Conservation (phyloP, 805 yeast genomes). For the Teunomyces pallodes region DNA sequence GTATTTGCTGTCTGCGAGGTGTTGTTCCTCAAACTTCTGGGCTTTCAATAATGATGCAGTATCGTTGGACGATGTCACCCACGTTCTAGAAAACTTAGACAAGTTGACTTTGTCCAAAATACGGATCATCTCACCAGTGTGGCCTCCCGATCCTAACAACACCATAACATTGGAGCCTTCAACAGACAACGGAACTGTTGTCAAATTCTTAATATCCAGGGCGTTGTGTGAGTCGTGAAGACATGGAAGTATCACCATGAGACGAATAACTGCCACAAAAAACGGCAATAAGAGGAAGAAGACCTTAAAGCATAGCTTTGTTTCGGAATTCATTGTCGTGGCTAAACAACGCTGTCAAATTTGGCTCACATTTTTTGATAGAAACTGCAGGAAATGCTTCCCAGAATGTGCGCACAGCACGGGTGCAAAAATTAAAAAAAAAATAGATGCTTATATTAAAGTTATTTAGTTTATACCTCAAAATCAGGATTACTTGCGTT, state of each 20-base stretch:
- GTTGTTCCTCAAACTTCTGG: slow-evolving; percentile 31
- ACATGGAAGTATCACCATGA: slow-evolving; percentile 23
- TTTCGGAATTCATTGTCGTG: slow-evolving; percentile 20
- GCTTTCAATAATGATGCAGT: slow-evolving; percentile 44
- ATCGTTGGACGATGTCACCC: slow-evolving; percentile 53
- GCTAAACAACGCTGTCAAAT: no score
- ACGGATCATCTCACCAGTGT: slow-evolving; percentile 92
- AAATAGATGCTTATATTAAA: not conserved
- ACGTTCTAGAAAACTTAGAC: slow-evolving; percentile 26
- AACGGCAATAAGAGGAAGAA: slow-evolving; percentile 19
- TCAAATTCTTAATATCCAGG: not conserved
- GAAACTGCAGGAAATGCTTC: not conserved
- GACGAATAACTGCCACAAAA: slow-evolving; percentile 18
- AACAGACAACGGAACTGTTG: slow-evolving; percentile 3
- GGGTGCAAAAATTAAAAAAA: not conserved
- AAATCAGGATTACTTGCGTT: not conserved
- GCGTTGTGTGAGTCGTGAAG: not conserved
- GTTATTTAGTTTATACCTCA: not conserved
- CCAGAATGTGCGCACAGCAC: not conserved
- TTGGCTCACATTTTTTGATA: no score
- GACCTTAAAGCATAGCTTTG: slow-evolving; percentile 13
- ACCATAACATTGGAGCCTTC: slow-evolving; percentile 43
- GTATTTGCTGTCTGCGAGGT: slow-evolving; percentile 9
- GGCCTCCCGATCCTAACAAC: slow-evolving; percentile 94
- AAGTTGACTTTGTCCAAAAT: slow-evolving; percentile 45